Evolutionary conservation across 1,139 yeast genomes (phyloP).

Genomic region (Saccharomyces uvarum): DNA sequence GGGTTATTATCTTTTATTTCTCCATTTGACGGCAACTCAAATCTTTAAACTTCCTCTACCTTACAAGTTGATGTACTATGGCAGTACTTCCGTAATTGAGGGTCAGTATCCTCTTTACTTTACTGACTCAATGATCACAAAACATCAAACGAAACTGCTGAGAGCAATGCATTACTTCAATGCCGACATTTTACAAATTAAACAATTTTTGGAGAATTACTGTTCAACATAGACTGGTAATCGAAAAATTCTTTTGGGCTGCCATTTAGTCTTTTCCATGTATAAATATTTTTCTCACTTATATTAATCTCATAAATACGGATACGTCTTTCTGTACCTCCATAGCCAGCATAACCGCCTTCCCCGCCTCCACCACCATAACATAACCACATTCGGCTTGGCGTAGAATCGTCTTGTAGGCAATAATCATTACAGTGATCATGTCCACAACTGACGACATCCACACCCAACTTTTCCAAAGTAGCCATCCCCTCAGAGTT

Average conservation of each 20-base stretch:
- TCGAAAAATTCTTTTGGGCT: slow-evolving; percentile 48
- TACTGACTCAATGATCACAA: slow-evolving; percentile 14
- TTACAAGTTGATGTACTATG: slow-evolving; percentile 20
- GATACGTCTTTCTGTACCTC: slow-evolving; percentile 70
- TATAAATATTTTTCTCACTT: slow-evolving; percentile 42
- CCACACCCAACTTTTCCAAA: slow-evolving; percentile 56
- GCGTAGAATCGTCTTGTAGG: slow-evolving; percentile 36
- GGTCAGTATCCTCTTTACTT: slow-evolving; percentile 20
- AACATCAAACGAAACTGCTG: slow-evolving; percentile 13
- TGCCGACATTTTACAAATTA: slow-evolving; percentile 23
- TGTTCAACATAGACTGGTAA: slow-evolving; percentile 47
- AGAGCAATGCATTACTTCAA: slow-evolving; percentile 22
- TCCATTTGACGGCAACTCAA: slow-evolving; percentile 17
- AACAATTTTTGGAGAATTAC: slow-evolving; percentile 35
- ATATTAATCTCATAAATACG: slow-evolving; percentile 64
- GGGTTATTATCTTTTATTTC: slow-evolving; percentile 27
- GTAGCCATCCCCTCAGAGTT: slow-evolving; percentile 58
- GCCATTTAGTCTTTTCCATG: slow-evolving; percentile 67
- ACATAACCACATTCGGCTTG: slow-evolving; percentile 65
- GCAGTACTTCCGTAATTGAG: slow-evolving; percentile 27
- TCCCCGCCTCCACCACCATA: slow-evolving; percentile 92
- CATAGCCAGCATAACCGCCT: slow-evolving; percentile 92
- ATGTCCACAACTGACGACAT: slow-evolving; percentile 77
- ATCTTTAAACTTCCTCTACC: slow-evolving; percentile 23
- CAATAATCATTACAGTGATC: slow-evolving; percentile 94